Conservation (phyloP, 164 flowering plant species). For the Vitis rupestris region DNA sequence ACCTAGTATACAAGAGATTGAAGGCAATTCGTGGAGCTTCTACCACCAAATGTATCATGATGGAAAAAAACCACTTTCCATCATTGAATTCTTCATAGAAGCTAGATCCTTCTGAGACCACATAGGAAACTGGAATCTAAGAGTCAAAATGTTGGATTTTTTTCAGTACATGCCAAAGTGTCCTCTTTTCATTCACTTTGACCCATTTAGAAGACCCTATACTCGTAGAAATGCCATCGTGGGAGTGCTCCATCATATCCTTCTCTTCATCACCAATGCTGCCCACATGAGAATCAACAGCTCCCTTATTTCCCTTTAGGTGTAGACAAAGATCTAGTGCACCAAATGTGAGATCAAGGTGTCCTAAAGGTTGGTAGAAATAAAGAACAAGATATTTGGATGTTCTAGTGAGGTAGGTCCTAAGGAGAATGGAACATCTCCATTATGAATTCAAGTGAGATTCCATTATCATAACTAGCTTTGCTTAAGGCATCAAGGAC, state of each 20-base stretch:
- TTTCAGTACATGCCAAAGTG: constrained; percentile 60
- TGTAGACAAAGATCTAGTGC: no score
- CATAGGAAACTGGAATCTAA: constrained; percentile 84
- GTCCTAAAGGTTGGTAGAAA: no score
- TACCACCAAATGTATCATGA: not conserved
- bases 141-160: constrained; percentile 61
- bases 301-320: constrained; percentile 35
- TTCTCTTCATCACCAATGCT: constrained; percentile 39
- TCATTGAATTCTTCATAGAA: constrained; percentile 67
- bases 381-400: no score
- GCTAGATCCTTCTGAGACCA: constrained; percentile 65
- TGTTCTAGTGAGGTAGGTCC: no score
- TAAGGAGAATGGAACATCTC: no score
- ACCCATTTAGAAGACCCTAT: constrained; percentile 12
- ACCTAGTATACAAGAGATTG: no score
- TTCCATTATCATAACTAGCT: no score
- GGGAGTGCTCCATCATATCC: constrained; percentile 23
- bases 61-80: constrained; percentile 23
- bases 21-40: no score
- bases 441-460: no score
- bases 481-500: no score
- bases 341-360: no score
- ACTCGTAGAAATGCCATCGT: constrained; percentile 26
- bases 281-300: constrained; percentile 57
- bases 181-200: constrained; percentile 62